Evolutionary conservation across 2,329 filamentous ascomycete genomes (phyloP), one percentile per base, ranked within the genome.

Genomic region (Verticillium isaacii): DNA sequence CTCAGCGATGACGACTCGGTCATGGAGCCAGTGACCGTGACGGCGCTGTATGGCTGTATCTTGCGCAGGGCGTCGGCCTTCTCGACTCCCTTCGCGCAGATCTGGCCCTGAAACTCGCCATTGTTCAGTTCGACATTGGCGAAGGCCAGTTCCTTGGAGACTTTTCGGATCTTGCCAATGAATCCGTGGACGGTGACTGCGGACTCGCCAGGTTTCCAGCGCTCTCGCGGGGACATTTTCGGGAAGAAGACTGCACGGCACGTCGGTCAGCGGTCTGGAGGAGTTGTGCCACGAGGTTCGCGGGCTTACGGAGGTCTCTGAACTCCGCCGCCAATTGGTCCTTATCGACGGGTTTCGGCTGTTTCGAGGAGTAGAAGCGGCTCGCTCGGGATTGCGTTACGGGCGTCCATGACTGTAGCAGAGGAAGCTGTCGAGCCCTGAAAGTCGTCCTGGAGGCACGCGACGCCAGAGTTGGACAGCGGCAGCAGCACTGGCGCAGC

Each of bases 101-200:
- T 69, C 56, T 85, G 83, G 8, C 80, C 70, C 12, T 82, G 72
- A 17, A 77, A 74, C 54, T 80, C 67, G 4, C 75, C 71, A 60
- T 58, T 12, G 66, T 68, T 19, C 9, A 52, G 45, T 60, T 67
- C 19, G 25, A 80, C 71, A 67, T 89, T 82, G 57, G 88, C 88
- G 70, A 97, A 97, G 2, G 85, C 85, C 23, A 96, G 78, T 45
- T 84, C 86, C 60, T 87, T 87, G 32, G 86, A 87, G 25, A 93
- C 79, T 68, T 91, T 86, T 64, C 86, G 83, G 34, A 87, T 82
- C 63, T 85, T 86, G 32, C 87, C 86, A 0, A 97, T 74, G 68
- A 93, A 95, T 23, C 93, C 93, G 72, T 88, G 82, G 1, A 91
- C 73, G 0, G 80, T 79, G 36, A 90, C 80, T 23, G 75, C 69